Conservation (phyloP, 805 yeast genomes). For the Starmerella vitae region DNA sequence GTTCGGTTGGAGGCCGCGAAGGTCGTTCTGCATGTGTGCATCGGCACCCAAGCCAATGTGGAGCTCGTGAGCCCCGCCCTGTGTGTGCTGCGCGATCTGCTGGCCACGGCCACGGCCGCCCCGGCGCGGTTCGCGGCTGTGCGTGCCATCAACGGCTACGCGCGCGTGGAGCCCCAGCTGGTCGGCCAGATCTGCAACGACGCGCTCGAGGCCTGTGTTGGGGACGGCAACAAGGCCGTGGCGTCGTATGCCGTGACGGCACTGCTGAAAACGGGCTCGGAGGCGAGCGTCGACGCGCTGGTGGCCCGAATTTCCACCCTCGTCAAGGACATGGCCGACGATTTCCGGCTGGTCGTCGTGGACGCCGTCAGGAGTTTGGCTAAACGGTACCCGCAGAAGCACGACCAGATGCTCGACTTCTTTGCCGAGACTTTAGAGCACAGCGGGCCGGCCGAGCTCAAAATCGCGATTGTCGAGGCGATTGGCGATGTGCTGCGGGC, state of each 20-base stretch:
- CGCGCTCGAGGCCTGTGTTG: constrained; percentile 75
- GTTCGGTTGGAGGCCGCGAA: constrained; percentile 88
- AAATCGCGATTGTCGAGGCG: constrained; percentile 81
- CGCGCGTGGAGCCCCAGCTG: constrained; percentile 65
- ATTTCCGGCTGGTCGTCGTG: constrained; percentile 84
- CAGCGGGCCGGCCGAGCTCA: constrained; percentile 79
- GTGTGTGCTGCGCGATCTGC: constrained; percentile 55
- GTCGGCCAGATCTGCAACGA: constrained; percentile 51
- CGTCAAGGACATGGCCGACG: constrained; percentile 90
- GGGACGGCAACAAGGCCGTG: constrained; percentile 78
- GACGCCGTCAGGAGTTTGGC: constrained; percentile 91
- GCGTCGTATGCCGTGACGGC: constrained; percentile 97
- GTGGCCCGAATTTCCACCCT: constrained; percentile 75
- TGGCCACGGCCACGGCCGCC: constrained; percentile 77
- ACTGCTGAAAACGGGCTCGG: constrained; percentile 84
- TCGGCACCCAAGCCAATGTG: constrained; percentile 26
- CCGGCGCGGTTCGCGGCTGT: constrained; percentile 89
- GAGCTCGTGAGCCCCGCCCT: constrained; percentile 37
- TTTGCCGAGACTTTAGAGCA: constrained; percentile 74
- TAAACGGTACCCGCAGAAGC: constrained; percentile 82
- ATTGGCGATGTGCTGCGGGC: constrained; percentile 80
- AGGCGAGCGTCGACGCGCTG: constrained; percentile 75
- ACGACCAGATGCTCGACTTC: constrained; percentile 66
- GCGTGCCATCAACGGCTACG: constrained; percentile 72
- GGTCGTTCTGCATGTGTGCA: constrained; percentile 44